Evolutionary conservation across 768 basidiomycete genomes (phyloP).

Genomic region (Termitomyces sp.): DNA sequence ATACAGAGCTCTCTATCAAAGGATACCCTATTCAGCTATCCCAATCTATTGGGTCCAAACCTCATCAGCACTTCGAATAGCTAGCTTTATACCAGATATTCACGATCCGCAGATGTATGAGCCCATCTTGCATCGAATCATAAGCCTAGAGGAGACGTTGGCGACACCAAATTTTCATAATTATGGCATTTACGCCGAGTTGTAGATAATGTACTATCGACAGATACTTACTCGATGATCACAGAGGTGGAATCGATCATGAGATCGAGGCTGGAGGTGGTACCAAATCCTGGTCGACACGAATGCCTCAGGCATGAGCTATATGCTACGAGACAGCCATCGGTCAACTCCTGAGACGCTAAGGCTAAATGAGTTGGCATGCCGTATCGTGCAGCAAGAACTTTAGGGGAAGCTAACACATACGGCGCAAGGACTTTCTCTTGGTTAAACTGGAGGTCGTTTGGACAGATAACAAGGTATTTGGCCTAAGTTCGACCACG

Average conservation of each 20-base stretch:
- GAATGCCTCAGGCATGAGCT: background rate
- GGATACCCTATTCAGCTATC: background rate
- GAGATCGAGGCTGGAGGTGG: background rate
- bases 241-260: background rate
- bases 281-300: background rate
- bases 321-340: background rate
- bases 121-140: background rate
- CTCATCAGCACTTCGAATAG: slow-evolving; percentile 1
- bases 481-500: background rate
- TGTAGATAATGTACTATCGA: background rate
- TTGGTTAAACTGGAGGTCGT: background rate
- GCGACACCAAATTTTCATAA: background rate
- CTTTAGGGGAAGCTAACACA: background rate
- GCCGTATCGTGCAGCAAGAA: background rate
- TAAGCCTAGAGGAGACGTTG: background rate
- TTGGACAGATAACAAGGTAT: background rate
- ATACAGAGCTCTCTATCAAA: background rate
- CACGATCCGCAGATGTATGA: background rate
- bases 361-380: background rate
- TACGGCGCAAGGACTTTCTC: background rate
- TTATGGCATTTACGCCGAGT: background rate
- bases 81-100: background rate
- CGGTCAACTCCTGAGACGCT: background rate
- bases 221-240: background rate
- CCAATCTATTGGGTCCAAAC: background rate